These are phyloP conservation scores for Fusarium poae DNA, from an alignment of 2,329 filamentous ascomycete genomes.

Conservation along the genomic window DNA sequence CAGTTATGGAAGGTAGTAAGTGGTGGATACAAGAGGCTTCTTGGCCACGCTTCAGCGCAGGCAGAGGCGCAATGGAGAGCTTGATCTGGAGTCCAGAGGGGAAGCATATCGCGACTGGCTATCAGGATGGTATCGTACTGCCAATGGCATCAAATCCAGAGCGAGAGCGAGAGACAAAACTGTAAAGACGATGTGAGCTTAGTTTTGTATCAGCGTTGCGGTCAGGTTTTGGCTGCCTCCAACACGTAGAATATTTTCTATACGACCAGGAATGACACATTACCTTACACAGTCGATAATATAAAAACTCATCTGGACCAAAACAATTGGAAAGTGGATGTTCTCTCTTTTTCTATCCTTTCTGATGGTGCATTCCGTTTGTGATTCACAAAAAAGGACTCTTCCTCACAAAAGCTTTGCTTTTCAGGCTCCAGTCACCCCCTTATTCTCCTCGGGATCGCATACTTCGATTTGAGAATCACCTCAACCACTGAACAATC, in stretches of 20 bases:
- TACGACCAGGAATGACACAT: neutral
- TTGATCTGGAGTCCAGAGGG: constrained; percentile 68
- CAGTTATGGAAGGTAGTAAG: constrained; percentile 60
- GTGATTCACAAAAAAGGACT: neutral
- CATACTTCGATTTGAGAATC: neutral
- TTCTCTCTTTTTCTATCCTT: neutral
- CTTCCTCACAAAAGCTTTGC: neutral
- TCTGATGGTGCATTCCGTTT: neutral
- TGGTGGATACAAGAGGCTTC: constrained; percentile 69
- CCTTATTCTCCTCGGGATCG: neutral
- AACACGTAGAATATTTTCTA: neutral
- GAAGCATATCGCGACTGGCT: constrained; percentile 66
- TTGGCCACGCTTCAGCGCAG: constrained; percentile 63
- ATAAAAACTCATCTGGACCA: neutral
- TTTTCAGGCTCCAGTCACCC: neutral
- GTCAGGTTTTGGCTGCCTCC: neutral
- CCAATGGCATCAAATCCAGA: constrained; percentile 35
- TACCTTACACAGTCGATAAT: neutral
- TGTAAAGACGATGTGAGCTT: constrained; percentile 1
- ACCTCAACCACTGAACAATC: too few relatives aligned
- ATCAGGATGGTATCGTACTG: constrained; percentile 64
- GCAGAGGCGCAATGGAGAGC: constrained; percentile 61
- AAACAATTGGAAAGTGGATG: neutral
- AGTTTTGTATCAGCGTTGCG: neutral
- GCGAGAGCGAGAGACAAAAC: constrained; percentile 9